These are phyloP conservation scores for Umbelopsis vinacea DNA, from an alignment of 192 early-diverging fungal genomes.

Conservation along the genomic window DNA sequence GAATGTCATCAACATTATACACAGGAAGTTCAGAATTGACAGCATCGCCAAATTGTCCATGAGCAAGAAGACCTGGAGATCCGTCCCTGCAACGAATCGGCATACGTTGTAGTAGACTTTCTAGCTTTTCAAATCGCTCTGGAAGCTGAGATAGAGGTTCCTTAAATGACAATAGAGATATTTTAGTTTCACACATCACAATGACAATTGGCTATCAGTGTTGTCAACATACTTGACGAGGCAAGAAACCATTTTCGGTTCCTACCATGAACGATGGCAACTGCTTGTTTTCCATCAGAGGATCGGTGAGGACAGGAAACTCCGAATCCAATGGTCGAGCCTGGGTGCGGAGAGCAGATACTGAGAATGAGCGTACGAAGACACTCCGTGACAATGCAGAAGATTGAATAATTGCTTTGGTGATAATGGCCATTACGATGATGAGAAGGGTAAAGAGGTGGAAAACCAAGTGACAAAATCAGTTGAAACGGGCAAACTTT, in stretches of 20 bases:
- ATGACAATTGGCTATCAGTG: not conserved
- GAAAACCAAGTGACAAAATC: conserved; percentile 2
- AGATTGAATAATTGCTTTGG: not conserved
- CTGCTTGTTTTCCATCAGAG: conserved; percentile 44
- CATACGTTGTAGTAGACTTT: conserved; percentile 79
- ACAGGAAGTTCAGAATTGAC: conserved; percentile 72
- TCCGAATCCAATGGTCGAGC: conserved; percentile 12
- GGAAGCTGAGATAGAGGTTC: conserved; percentile 77
- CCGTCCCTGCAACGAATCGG: conserved; percentile 71
- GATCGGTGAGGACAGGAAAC: conserved; percentile 51
- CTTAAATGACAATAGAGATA: conserved; percentile 52
- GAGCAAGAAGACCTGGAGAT: conserved; percentile 72
- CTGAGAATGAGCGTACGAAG: conserved; percentile 10
- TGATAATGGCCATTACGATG: not conserved
- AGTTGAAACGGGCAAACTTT: conserved; percentile 17
- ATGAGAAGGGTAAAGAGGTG: not conserved
- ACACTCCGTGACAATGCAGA: not conserved
- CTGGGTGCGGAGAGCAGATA: not conserved
- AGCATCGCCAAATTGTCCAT: conserved; percentile 79
- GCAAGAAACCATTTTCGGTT: conserved; percentile 60
- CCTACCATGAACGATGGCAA: conserved; percentile 62
- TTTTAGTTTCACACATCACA: not conserved
- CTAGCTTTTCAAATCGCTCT: conserved; percentile 68
- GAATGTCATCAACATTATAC: conserved; percentile 73
- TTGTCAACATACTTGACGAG: conserved; percentile 42